Evolutionary conservation across 1,284 basidiomycete species (phyloP), one percentile per base, ranked within the genome.

Genomic region (Ceratobasidium papillatum): DNA sequence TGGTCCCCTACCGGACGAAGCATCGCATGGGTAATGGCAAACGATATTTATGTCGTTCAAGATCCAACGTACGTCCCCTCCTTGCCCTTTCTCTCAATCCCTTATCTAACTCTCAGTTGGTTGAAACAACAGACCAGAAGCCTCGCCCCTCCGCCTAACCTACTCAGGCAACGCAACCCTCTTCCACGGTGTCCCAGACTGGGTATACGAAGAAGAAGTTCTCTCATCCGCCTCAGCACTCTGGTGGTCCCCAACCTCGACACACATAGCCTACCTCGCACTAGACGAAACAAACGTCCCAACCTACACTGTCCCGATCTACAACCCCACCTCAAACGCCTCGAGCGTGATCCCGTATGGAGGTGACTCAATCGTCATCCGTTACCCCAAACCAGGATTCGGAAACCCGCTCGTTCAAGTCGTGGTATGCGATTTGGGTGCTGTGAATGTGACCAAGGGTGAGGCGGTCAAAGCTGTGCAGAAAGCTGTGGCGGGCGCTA

Each of bases 141-240:
- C 83, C 0, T 78, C 82, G 2, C 85, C 90, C n/a, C 90, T 96
- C 61, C 90, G 92, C 17, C 85, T 99, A 7, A 99, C 97, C 0
- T 84, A 85, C 0, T 90, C 91, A 27, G 97, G 96, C 0, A 94
- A 92, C 58, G 85, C 88, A 0, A 92, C 93, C 0, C 85, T 96
- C 36, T 98, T 99, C 86, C 92, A 99, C 79, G 97, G 96, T 5
- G 92, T 98, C 0, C 94, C 95, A 0, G 95, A 98, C 82, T 99
- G 97, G 94, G 95, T 97, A 5, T 98, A 98, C 81, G 96, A 98
- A 82, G 96, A 98, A 82, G 96, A 98, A 81, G 88, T 99, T 30
- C 93, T 95, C 78, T 84, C 86, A 3, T 80, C 84, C 43, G 90
- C 95, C 79, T 90, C 83, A 65, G 91, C 95, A 0, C 84, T 97